Base-by-base conservation (phyloP, 1,284 basidiomycete species). In the Thecaphora thlaspeos region DNA sequence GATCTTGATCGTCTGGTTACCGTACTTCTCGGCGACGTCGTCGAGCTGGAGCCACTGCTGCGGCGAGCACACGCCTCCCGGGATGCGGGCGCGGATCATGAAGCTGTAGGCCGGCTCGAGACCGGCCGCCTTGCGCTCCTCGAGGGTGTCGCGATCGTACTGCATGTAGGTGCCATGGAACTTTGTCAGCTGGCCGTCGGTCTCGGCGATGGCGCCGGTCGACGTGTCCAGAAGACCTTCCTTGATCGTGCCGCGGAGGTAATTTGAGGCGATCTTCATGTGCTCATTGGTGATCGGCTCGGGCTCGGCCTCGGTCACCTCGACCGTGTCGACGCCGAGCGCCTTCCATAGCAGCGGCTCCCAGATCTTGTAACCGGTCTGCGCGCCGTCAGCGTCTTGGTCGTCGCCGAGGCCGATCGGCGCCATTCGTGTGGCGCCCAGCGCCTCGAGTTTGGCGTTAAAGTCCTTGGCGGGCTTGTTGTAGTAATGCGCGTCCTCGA, bases 221-320 rank as follows among this genome's bases (percentile, higher is more conserved):
- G 83, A 86, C 49, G 82, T 84, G 80, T 98, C 95, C 62, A 84
- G 83, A 30, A 99, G 85, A 48, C 93, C 94, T 79, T 98, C 79
- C 2, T 83, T 83, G 77, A 99, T 98, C 34, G 94, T 98, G 18
- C 94, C 94, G 53, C 94, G 89, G 34, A 98, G 84, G 81, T 90
- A 97, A 68, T 88, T 87, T 55, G 89, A 91, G 11, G 95, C 93
- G 54, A 92, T 94, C 82, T 98, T 99, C 84, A 98, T 97, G 81
- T 98, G 92, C 81, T 99, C 94, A 82, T 98, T 97, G 58, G 93
- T 97, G 80, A 99, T 94, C 2, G 90, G 86, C 77, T 97, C 93
- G 2, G 93, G 92, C 79, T 97, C 92, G 18, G 87, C 88, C 81
- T 98, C 95, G 36, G 82, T 85, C 28, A 97, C 86, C 78, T 95